phyloP scores from a whole-genome alignment of 2,329 filamentous ascomycete genomes.

The Taxawa tesnikishii region DNA sequence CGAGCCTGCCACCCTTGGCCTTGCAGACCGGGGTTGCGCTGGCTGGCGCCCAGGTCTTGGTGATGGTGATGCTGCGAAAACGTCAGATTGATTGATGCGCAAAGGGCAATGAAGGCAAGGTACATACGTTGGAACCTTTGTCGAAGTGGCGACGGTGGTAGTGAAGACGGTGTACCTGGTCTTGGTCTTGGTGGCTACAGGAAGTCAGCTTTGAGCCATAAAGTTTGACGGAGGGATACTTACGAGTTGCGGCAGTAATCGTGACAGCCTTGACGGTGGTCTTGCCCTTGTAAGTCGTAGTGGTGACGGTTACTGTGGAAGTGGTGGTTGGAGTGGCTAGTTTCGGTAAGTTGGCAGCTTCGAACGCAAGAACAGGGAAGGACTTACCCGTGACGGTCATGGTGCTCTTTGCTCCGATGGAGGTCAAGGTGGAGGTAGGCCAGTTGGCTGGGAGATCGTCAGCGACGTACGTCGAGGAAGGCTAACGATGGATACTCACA shows the following conservation, averaged over 20 bases:
- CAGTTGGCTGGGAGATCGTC: too few species aligned
- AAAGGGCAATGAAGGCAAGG: neutral
- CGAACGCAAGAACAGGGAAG: neutral
- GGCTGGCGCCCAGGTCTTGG: constrained; percentile 6
- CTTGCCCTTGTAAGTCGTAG: constrained; percentile 5
- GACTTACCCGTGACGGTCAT: constrained; percentile 2
- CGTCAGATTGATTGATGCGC: neutral
- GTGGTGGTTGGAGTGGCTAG: constrained; percentile 1
- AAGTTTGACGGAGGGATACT: neutral
- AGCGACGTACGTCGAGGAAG: too few species aligned
- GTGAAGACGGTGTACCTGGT: constrained; percentile 8
- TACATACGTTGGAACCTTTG: constrained; percentile 2
- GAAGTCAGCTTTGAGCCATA: neutral
- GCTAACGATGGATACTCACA: too few species aligned
- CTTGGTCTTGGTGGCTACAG: constrained; percentile 8
- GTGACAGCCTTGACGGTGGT: constrained; percentile 5
- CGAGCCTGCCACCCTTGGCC: constrained; percentile 12
- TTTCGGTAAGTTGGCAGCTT: neutral
- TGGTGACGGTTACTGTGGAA: constrained; percentile 4
- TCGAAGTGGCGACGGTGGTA: constrained; percentile 7
- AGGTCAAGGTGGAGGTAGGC: constrained; percentile 10
- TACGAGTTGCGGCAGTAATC: constrained; percentile 7
- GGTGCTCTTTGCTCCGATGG: constrained; percentile 1
- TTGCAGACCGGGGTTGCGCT: constrained; percentile 8
- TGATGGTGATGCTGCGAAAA: constrained; percentile 7